Conservation (phyloP, 345 rosid genomes). For the Linum lewisii region DNA sequence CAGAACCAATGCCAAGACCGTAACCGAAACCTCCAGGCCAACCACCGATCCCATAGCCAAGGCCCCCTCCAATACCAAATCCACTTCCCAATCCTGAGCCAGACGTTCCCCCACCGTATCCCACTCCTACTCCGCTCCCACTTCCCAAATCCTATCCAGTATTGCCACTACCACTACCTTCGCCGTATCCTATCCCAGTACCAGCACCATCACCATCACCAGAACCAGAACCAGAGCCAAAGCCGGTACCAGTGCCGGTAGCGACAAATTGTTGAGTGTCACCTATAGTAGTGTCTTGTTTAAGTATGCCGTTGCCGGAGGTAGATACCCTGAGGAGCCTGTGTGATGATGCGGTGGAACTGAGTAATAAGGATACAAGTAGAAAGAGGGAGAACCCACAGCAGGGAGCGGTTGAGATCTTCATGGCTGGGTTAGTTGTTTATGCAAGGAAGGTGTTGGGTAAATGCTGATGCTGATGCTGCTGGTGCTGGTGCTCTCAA, state of each 20-base stretch:
- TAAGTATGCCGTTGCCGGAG: no score
- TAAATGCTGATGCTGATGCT: not conserved
- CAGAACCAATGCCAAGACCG: not conserved
- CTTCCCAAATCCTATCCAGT: constrained; percentile 5
- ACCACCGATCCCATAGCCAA: not conserved
- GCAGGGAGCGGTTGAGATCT: not conserved
- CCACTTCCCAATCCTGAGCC: not conserved
- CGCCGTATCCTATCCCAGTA: not conserved
- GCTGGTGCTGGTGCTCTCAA: not conserved
- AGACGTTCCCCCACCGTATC: not conserved
- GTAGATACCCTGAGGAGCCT: no score
- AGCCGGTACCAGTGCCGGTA: not conserved
- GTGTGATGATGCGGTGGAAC: no score
- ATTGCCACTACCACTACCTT: not conserved
- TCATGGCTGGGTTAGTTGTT: not conserved
- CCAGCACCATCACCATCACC: not conserved
- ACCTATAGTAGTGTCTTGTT: not conserved
- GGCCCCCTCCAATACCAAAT: constrained; percentile 6
- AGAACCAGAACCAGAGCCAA: not conserved
- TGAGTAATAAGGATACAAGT: no score
- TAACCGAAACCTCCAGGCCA: not conserved
- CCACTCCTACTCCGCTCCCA: not conserved
- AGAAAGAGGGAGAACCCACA: no score
- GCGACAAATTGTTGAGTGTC: not conserved
- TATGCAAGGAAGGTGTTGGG: not conserved